Conservation (phyloP, 306 rosid species). For the Trichosanthes truncata region DNA sequence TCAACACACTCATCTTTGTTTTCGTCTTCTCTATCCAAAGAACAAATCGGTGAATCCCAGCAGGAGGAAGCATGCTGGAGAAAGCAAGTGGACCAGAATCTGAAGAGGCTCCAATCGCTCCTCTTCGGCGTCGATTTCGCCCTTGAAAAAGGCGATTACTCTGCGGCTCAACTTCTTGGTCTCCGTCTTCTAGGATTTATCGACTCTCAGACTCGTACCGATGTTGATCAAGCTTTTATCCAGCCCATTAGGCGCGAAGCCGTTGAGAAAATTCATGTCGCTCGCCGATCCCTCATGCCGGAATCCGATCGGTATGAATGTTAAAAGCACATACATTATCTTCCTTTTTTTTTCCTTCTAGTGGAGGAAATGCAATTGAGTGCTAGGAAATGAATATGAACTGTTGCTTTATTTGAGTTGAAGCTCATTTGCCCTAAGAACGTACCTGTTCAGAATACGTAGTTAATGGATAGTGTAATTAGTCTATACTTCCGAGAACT, state of each 20-base stretch:
- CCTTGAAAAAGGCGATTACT: slow-evolving; percentile 37
- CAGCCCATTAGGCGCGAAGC: slow-evolving; percentile 58
- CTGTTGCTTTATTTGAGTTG: neutral
- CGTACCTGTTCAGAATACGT: neutral
- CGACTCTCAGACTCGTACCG: slow-evolving; percentile 41
- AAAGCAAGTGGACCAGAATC: slow-evolving; percentile 42
- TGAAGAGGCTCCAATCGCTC: slow-evolving; percentile 70
- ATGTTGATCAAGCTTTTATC: slow-evolving; percentile 47
- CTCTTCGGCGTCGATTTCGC: slow-evolving; percentile 65
- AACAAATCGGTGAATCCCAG: slow-evolving; percentile 17
- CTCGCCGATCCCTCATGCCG: slow-evolving; percentile 48
- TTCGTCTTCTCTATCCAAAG: slow-evolving; percentile 5
- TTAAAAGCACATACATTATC: neutral
- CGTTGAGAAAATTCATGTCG: slow-evolving; percentile 27
- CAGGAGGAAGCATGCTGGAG: slow-evolving; percentile 46
- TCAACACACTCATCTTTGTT: neutral
- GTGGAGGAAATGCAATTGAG: neutral
- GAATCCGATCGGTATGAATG: slow-evolving; percentile 50
- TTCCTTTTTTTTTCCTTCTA: neutral
- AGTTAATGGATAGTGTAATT: neutral
- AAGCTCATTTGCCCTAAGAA: neutral
- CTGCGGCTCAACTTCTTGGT: slow-evolving; percentile 48
- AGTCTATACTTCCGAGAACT: neutral
- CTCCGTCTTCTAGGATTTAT: slow-evolving; percentile 86
- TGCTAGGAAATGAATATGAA: neutral